phyloP scores from a whole-genome alignment of 2,329 filamentous ascomycete genomes.

The Coleophoma crateriformis region DNA sequence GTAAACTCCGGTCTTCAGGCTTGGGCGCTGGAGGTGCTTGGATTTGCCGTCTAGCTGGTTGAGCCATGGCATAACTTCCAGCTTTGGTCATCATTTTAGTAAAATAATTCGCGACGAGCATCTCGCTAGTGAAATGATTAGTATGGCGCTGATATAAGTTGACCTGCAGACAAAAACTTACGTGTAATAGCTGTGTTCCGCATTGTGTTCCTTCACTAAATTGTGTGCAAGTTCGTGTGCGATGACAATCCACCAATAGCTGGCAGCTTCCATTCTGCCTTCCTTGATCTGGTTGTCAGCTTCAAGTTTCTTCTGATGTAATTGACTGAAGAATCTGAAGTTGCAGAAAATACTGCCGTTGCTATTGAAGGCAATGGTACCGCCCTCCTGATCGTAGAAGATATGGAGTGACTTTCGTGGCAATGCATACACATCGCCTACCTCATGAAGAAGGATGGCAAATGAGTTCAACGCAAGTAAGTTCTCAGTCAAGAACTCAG shows the following conservation, averaged over 20 bases:
- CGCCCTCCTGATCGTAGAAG: slow-evolving; percentile 74
- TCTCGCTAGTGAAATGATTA: slow-evolving; percentile 47
- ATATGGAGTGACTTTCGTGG: slow-evolving; percentile 68
- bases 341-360: slow-evolving; percentile 91
- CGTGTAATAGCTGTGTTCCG: slow-evolving; percentile 79
- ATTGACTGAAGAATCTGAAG: slow-evolving; percentile 74
- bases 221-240: slow-evolving; percentile 97
- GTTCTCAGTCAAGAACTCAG: slow-evolving; percentile 56
- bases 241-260: slow-evolving; percentile 94
- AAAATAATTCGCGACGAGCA: slow-evolving; percentile 75
- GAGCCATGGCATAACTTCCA: slow-evolving; percentile 5
- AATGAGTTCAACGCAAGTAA: slow-evolving; percentile 62
- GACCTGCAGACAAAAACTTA: slow-evolving; percentile 29
- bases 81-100: slow-evolving; percentile 51
- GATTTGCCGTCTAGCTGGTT: background rate
- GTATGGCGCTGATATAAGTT: slow-evolving; percentile 1
- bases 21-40: too few species aligned
- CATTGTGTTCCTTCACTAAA: slow-evolving; percentile 70
- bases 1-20: too few species aligned
- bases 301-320: slow-evolving; percentile 56
- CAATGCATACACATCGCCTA: slow-evolving; percentile 69
- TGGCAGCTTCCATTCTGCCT: slow-evolving; percentile 61
- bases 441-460: slow-evolving; percentile 61
- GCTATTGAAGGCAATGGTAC: slow-evolving; percentile 89
- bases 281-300: slow-evolving; percentile 25